Percentiles rank a stretch among this genome's conserved stretches.
phyloP scores from a whole-genome alignment of 495 filamentous ascomycete genomes.

The Schizothecium vesticola region DNA sequence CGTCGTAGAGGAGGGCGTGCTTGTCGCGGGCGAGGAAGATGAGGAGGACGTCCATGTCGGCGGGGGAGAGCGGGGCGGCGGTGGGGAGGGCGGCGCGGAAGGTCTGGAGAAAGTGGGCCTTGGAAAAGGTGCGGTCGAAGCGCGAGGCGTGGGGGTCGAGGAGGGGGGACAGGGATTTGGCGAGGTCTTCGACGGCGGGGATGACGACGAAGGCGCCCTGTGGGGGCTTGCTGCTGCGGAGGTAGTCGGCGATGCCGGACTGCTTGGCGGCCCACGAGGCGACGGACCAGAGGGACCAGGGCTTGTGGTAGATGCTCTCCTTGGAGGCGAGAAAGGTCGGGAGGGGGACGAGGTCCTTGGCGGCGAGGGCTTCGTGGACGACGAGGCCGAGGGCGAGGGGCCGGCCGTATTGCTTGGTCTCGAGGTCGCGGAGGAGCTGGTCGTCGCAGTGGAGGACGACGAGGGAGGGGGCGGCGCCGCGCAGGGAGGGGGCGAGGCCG shows the following conservation, averaged over 20 bases:
- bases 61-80: slow-evolving; percentile 51
- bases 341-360: slow-evolving; percentile 63
- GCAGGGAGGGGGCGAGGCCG: slow-evolving; percentile 51
- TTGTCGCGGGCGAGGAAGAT: slow-evolving; percentile 68
- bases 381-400: slow-evolving; percentile 80
- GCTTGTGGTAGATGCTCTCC: slow-evolving; percentile 59
- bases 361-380: slow-evolving; percentile 66
- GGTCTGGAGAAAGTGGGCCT: slow-evolving; percentile 54
- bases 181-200: slow-evolving; percentile 51
- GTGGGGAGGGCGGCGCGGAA: slow-evolving; percentile 51
- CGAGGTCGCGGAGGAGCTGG: slow-evolving; percentile 62
- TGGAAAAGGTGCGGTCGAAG: slow-evolving; percentile 64
- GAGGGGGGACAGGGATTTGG: slow-evolving; percentile 41
- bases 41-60: slow-evolving; percentile 65
- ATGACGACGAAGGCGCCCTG: slow-evolving; percentile 54
- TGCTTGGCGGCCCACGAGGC: slow-evolving; percentile 72
- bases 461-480: slow-evolving; percentile 36
- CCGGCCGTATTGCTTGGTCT: slow-evolving; percentile 71
- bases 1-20: slow-evolving; percentile 57
- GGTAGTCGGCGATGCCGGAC: slow-evolving; percentile 52
- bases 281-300: slow-evolving; percentile 49
- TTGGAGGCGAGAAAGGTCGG: slow-evolving; percentile 53
- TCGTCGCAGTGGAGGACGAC: slow-evolving; percentile 66
- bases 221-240: slow-evolving; percentile 37
- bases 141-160: slow-evolving; percentile 39